Conservation (phyloP, 371 early-diverging fungal species). For the Massospora cicadina region DNA sequence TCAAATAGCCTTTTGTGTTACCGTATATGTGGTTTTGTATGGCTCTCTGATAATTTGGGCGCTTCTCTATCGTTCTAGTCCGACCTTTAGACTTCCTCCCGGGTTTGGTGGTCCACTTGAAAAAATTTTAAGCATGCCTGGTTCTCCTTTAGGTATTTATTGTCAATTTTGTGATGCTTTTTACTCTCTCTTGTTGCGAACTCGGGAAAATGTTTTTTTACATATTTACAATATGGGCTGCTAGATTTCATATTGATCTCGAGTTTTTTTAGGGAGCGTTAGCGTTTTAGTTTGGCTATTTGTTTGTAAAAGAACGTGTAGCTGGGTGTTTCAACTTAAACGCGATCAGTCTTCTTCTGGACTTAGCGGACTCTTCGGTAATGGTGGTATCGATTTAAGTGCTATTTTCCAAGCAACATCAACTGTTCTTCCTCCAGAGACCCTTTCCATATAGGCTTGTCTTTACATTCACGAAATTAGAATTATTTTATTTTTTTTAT, state of each 20-base stretch:
- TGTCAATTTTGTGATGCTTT: neutral
- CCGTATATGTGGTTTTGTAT: neutral
- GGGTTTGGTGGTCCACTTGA: constrained; percentile 4
- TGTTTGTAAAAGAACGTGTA: neutral
- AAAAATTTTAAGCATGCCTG: neutral
- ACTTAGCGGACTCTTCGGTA: neutral
- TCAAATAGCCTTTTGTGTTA: neutral
- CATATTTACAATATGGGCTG: too few relatives aligned
- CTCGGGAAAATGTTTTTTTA: too few relatives aligned
- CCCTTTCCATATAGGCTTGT: neutral
- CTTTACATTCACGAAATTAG: neutral
- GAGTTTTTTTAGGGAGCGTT: neutral
- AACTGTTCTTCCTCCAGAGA: neutral
- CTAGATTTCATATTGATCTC: neutral
- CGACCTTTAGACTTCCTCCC: constrained; percentile 1
- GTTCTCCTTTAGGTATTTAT: neutral
- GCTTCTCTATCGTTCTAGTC: neutral
- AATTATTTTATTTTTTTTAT: too few relatives aligned
- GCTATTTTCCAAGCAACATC: neutral
- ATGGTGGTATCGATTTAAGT: neutral
- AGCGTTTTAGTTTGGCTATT: neutral
- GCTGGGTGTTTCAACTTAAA: neutral
- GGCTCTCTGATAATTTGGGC: neutral
- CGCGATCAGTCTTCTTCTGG: neutral
- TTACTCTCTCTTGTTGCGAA: too few relatives aligned